Conservation (phyloP, 805 yeast genomes). For the Candida chauliodis region DNA sequence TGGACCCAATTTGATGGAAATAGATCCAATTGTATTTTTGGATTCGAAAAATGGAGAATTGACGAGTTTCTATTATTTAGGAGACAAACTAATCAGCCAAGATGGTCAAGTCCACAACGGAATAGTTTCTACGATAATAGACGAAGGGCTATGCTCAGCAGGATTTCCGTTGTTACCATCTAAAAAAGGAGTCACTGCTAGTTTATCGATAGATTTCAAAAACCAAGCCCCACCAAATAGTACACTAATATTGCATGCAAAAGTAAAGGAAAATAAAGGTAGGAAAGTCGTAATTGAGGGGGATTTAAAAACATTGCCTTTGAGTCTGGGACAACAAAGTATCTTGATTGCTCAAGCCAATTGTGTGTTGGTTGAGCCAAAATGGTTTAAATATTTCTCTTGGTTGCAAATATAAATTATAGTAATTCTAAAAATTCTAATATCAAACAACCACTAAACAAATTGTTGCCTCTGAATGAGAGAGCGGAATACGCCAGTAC, state of each 20-base stretch:
- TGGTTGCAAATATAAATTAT: constrained; percentile 30
- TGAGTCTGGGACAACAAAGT: constrained; percentile 22
- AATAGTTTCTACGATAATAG: constrained; percentile 70
- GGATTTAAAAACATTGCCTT: constrained; percentile 48
- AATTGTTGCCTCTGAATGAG: no score
- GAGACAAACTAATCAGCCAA: constrained; percentile 58
- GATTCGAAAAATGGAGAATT: constrained; percentile 50
- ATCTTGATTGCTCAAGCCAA: constrained; percentile 54
- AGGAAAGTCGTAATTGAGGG: constrained; percentile 83
- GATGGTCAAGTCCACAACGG: constrained; percentile 82
- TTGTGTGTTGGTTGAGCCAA: constrained; percentile 80
- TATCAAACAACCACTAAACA: no score
- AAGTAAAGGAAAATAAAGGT: constrained; percentile 64
- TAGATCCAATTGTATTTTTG: constrained; percentile 70
- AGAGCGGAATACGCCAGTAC: no score
- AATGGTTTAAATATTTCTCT: constrained; percentile 74
- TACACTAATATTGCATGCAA: constrained; percentile 64
- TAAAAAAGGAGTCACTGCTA: constrained; percentile 86
- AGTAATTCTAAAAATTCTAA: no score
- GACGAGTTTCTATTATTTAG: constrained; percentile 68
- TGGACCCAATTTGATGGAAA: constrained; percentile 64
- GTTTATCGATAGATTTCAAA: constrained; percentile 60
- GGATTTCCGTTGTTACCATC: constrained; percentile 83
- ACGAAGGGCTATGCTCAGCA: constrained; percentile 80
- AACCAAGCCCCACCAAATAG: constrained; percentile 60